These are phyloP conservation scores for Trichoderma gracile DNA, from an alignment of 2,329 filamentous ascomycete genomes.

Conservation along the genomic window DNA sequence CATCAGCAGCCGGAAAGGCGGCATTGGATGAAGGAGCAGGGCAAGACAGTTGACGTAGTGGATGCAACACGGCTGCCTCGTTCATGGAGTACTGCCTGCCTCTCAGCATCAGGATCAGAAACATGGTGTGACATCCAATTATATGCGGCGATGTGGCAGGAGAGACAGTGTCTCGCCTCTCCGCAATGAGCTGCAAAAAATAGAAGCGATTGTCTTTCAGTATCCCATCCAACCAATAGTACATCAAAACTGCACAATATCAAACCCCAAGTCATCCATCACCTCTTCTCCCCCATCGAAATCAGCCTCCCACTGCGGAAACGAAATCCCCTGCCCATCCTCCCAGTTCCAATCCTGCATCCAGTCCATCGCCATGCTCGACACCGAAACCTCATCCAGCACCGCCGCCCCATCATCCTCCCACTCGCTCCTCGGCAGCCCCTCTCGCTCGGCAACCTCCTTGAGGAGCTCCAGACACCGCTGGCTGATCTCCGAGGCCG, in stretches of 20 bases:
- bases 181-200: neutral
- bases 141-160: neutral
- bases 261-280: conserved; percentile 18
- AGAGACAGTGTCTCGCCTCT: neutral
- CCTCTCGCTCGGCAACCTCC: conserved; percentile 38
- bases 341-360: conserved; percentile 36
- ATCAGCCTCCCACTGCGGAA: conserved; percentile 28
- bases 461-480: conserved; percentile 39
- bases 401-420: conserved; percentile 25
- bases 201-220: too few species aligned
- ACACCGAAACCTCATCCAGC: conserved; percentile 22
- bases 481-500: conserved; percentile 32
- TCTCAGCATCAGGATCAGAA: too few species aligned
- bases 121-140: too few species aligned
- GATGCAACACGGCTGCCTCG: neutral
- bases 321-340: conserved; percentile 28
- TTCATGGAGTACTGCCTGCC: too few species aligned
- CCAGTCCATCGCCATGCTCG: conserved; percentile 31
- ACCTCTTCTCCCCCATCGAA: neutral
- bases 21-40: neutral
- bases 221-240: too few species aligned
- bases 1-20: neutral
- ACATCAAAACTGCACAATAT: conserved; percentile 1
- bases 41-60: conserved; percentile 6
- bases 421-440: conserved; percentile 27